Conservation (phyloP, 2,329 filamentous ascomycete species). For the Fusarium piperis region DNA sequence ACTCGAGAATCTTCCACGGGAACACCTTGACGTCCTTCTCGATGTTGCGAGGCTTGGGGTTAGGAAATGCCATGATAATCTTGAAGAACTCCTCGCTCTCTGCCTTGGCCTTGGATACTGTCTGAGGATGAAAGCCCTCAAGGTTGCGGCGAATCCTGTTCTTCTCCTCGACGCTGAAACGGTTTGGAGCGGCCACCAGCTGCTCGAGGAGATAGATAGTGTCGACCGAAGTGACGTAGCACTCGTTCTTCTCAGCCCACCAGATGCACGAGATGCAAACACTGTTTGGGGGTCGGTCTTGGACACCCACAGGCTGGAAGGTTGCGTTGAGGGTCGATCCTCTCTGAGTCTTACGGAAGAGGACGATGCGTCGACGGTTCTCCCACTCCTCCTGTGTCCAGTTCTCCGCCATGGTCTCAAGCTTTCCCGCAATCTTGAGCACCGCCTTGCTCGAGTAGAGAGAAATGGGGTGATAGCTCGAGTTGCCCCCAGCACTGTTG, state of each 20-base stretch:
- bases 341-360: conserved; percentile 84
- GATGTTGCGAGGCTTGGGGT: conserved; percentile 95
- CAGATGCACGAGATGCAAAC: conserved; percentile 98
- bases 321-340: conserved; percentile 83
- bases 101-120: conserved; percentile 89
- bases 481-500: conserved; percentile 48
- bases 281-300: conserved; percentile 82
- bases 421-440: conserved; percentile 85
- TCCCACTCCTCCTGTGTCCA: conserved; percentile 87
- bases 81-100: conserved; percentile 99
- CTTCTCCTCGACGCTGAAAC: conserved; percentile 97
- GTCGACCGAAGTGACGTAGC: conserved; percentile 95
- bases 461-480: conserved; percentile 79
- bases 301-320: conserved; percentile 81
- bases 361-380: conserved; percentile 82
- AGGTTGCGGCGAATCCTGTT: conserved; percentile 96
- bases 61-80: conserved; percentile 96
- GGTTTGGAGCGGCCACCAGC: conserved; percentile 76
- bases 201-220: conserved; percentile 96
- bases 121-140: conserved; percentile 91
- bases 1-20: conserved; percentile 88
- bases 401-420: conserved; percentile 82
- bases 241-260: conserved; percentile 92
- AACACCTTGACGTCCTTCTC: conserved; percentile 99
- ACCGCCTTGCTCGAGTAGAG: conserved; percentile 86